Evolutionary conservation across 345 rosid species (phyloP).

Genomic region (Heritiera littoralis): DNA sequence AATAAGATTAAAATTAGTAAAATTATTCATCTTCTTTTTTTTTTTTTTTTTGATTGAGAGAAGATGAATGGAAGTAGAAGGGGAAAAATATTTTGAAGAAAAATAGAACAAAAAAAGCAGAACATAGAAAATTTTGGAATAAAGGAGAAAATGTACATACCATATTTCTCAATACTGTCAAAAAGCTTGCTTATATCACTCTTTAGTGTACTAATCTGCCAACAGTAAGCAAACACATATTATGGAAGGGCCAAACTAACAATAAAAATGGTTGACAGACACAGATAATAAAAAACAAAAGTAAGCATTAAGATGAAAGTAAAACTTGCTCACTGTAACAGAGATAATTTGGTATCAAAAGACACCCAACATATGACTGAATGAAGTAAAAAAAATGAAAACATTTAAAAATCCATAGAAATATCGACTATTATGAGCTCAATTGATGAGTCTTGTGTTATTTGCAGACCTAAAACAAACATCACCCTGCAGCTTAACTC

Average conservation of each 20-base stretch:
- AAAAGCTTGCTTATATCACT: conserved; percentile 78
- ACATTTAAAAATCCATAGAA: neutral
- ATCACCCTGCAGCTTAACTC: neutral
- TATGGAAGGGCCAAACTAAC: neutral
- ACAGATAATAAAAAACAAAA: conserved; percentile 10
- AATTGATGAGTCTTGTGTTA: neutral
- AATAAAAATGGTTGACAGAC: conserved; percentile 1
- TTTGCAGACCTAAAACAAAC: neutral
- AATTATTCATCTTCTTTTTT: neutral
- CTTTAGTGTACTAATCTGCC: conserved; percentile 68
- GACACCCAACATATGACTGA: neutral
- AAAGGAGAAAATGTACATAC: conserved; percentile 40
- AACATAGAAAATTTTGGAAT: neutral
- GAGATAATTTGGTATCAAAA: neutral
- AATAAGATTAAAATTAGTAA: neutral
- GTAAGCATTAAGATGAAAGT: neutral
- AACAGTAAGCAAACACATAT: conserved; percentile 20
- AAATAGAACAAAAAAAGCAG: neutral
- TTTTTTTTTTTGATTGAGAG: neutral
- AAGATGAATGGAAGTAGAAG: neutral
- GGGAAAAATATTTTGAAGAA: neutral
- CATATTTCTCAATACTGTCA: conserved; percentile 81
- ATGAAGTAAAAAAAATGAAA: neutral
- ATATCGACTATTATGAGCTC: neutral
- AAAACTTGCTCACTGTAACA: neutral